Evolutionary conservation across 1,284 basidiomycete species (phyloP).

Genomic region (Malassezia sympodialis): DNA sequence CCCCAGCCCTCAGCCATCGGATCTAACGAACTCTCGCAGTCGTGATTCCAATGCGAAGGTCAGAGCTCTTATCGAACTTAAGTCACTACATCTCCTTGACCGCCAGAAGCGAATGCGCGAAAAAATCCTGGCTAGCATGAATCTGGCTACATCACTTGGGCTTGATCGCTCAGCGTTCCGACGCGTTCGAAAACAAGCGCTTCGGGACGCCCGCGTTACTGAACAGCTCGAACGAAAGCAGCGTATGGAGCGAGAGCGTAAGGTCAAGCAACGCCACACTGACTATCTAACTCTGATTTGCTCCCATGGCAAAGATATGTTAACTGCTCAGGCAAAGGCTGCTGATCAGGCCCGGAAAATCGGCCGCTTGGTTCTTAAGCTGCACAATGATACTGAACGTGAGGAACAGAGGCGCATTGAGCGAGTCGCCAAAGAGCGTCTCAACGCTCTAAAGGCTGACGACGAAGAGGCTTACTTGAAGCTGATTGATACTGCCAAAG

Average conservation of each 20-base stretch:
- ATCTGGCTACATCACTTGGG: constrained; percentile 79
- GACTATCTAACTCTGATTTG: constrained; percentile 84
- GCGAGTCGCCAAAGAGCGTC: constrained; percentile 90
- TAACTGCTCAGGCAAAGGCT: constrained; percentile 59
- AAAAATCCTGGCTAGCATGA: constrained; percentile 73
- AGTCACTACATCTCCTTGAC: constrained; percentile 76
- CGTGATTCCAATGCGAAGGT: constrained; percentile 60
- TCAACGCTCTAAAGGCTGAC: constrained; percentile 92
- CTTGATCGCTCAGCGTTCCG: constrained; percentile 81
- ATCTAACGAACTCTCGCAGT: not conserved
- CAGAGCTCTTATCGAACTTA: constrained; percentile 84
- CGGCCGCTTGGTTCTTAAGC: constrained; percentile 51
- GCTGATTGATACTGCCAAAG: constrained; percentile 97
- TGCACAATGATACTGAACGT: constrained; percentile 53
- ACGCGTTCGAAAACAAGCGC: constrained; percentile 70
- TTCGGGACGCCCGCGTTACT: constrained; percentile 80
- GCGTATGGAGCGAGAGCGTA: constrained; percentile 77
- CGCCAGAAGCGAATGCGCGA: constrained; percentile 80
- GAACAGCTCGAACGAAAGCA: constrained; percentile 86
- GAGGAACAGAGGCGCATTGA: constrained; percentile 65
- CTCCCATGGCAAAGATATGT: constrained; percentile 66
- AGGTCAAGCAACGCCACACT: constrained; percentile 91
- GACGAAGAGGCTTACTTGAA: constrained; percentile 99
- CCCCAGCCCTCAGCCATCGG: constrained; percentile 6
- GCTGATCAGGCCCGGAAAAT: constrained; percentile 49